Conservation (phyloP, 768 basidiomycete species). For the Macrolepiota fuliginosa region DNA sequence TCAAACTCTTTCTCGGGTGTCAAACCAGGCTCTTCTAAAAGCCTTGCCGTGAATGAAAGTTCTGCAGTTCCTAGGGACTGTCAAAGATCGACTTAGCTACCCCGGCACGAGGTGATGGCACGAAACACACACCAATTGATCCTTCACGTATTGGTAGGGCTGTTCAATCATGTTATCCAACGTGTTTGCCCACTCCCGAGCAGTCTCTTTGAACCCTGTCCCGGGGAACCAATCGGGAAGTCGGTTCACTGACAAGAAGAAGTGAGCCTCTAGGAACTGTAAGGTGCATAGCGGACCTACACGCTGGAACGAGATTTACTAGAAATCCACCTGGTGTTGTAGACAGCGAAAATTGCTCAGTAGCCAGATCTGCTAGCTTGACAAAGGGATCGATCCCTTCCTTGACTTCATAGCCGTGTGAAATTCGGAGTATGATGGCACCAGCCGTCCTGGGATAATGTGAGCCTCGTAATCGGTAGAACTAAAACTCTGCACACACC, state of each 20-base stretch:
- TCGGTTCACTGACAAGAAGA: slow-evolving; percentile 35
- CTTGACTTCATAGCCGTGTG: slow-evolving; percentile 41
- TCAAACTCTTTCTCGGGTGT: slow-evolving; percentile 31
- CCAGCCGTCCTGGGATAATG: slow-evolving; percentile 33
- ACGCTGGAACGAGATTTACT: slow-evolving; percentile 49
- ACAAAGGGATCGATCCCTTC: slow-evolving; percentile 40
- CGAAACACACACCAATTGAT: slow-evolving; percentile 35
- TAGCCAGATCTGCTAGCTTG: slow-evolving; percentile 33
- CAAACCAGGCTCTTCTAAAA: slow-evolving; percentile 28
- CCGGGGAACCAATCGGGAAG: slow-evolving; percentile 61
- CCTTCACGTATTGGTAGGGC: slow-evolving; percentile 43
- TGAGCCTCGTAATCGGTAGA: neutral
- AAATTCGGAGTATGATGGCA: slow-evolving; percentile 41
- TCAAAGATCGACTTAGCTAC: neutral
- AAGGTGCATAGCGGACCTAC: slow-evolving; percentile 23
- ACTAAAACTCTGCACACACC: slow-evolving; percentile 24
- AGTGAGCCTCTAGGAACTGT: neutral
- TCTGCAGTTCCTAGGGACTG: slow-evolving; percentile 30
- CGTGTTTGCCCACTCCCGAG: slow-evolving; percentile 40
- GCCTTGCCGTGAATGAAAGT: slow-evolving; percentile 31
- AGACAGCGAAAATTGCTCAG: slow-evolving; percentile 34
- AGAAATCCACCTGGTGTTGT: slow-evolving; percentile 42
- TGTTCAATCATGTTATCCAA: slow-evolving; percentile 43
- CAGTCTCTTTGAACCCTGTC: slow-evolving; percentile 47
- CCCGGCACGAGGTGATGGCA: neutral